Conservation (phyloP, 805 yeast species). For the Kregervanrija pseudodelftensis region DNA sequence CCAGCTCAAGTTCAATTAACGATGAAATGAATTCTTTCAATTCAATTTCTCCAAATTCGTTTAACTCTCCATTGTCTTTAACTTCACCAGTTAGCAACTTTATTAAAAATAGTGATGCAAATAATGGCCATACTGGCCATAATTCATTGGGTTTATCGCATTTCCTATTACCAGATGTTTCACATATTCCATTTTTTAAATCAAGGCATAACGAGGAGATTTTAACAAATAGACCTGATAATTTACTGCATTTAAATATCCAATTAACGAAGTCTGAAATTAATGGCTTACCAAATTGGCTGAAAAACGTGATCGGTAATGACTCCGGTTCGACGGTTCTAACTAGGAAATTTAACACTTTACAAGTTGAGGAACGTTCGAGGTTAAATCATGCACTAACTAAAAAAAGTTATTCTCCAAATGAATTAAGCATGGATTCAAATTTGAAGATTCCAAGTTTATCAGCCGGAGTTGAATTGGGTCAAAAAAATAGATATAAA, state of each 20-base stretch:
- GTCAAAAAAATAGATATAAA: conserved; percentile 77
- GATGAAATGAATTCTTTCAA: conserved; percentile 3
- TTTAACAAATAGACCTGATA: conserved; percentile 21
- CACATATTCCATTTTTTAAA: conserved; percentile 36
- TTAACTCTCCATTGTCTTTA: conserved; percentile 13
- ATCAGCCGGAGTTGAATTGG: conserved; percentile 74
- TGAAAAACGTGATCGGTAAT: conserved; percentile 29
- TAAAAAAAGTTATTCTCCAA: conserved; percentile 13
- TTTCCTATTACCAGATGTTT: conserved; percentile 43
- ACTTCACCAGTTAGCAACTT: conserved; percentile 11
- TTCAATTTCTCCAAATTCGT: conserved; percentile 15
- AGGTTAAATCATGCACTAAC: conserved; percentile 47
- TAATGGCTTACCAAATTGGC: conserved; percentile 48
- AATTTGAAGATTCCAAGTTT: conserved; percentile 36
- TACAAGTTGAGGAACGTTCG: conserved; percentile 65
- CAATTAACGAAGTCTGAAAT: conserved; percentile 14
- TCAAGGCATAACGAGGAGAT: conserved; percentile 50
- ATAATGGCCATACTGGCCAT: not conserved
- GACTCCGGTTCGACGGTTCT: conserved; percentile 32
- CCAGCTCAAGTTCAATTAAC: conserved; percentile 4
- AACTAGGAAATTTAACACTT: conserved; percentile 49
- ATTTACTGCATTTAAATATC: conserved; percentile 20
- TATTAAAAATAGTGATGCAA: not conserved
- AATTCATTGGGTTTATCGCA: conserved; percentile 36
- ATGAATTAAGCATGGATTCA: conserved; percentile 5